Conservation (phyloP, 805 yeast species). For the Candida adriatica region DNA sequence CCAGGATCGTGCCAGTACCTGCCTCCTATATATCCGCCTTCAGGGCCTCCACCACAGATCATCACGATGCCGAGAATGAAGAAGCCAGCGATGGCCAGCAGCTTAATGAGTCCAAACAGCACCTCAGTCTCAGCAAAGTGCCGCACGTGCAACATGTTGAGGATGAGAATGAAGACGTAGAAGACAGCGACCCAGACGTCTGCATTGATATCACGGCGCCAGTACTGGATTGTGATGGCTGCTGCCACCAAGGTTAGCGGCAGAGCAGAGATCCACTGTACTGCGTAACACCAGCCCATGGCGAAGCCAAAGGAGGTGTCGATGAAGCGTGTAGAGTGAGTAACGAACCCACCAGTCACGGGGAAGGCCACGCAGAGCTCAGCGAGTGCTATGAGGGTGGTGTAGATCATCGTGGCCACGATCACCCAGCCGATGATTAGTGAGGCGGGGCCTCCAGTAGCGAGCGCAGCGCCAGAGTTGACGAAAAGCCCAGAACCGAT, state of each 20-base stretch:
- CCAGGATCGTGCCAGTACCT: conserved; percentile 48
- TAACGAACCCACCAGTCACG: conserved; percentile 45
- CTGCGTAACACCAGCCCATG: conserved; percentile 43
- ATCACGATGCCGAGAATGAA: conserved; percentile 42
- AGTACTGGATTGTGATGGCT: conserved; percentile 47
- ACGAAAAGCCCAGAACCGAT: conserved; percentile 75
- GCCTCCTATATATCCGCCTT: conserved; percentile 41
- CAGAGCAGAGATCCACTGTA: conserved; percentile 47
- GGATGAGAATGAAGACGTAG: conserved; percentile 36
- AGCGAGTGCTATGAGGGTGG: conserved; percentile 50
- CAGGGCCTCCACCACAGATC: conserved; percentile 49
- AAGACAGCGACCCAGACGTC: conserved; percentile 58
- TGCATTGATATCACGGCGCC: conserved; percentile 40
- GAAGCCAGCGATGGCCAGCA: conserved; percentile 44
- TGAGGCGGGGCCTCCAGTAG: conserved; percentile 65
- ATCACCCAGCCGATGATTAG: conserved; percentile 38
- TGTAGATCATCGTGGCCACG: conserved; percentile 49
- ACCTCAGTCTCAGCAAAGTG: conserved; percentile 55
- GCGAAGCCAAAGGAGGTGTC: conserved; percentile 52
- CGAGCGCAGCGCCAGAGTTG: conserved; percentile 67
- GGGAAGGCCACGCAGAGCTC: conserved; percentile 49
- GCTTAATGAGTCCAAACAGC: conserved; percentile 37
- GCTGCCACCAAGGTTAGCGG: conserved; percentile 56
- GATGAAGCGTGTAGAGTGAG: conserved; percentile 43
- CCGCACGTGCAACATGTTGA: conserved; percentile 44